Evolutionary conservation across 2,329 filamentous ascomycete species (phyloP), one percentile per base, ranked within the genome.

Genomic region (Capronia epimyces): DNA sequence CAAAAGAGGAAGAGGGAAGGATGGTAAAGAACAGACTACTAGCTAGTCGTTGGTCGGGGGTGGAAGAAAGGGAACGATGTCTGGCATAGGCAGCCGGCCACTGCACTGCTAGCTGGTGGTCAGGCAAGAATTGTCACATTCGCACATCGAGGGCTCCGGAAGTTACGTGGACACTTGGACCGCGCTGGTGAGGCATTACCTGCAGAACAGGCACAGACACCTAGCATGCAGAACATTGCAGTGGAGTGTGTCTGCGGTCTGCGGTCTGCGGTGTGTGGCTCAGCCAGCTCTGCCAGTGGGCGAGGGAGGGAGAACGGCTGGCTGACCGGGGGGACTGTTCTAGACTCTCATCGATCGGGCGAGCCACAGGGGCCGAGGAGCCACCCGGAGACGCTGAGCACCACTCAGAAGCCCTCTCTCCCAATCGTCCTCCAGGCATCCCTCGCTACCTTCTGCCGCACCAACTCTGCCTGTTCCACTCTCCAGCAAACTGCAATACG

Each of bases 271-370:
- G 13, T 18, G 16, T 4, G 18, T 21, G 10, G 32, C 8, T 13
- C 29, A 39, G 5, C 5, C n/a, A 12, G 29, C 29, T 32, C 15
- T 39, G 36, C 7, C 20, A 39, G 36, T 15, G 36, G 20, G 16
- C 3, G 16, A 16, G 13, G 8, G 36, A 18, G 13, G 36, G 16
- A 39, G 20, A 39, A 20, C 20, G 36, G 24, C 9, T 29, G 36
- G 13, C 15, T 18, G 43, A 42, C 29, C 24, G 49, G 32, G 37
- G 42, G 25, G 44, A 43, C 15, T 31, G 50, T 53, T 57, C 50
- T 53, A 56, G 53, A 56, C 53, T 39, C 13, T 39, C 24, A 47
- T 55, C 15, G 53, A 56, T 56, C 53, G 52, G 24, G 40, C 44
- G 34, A 53, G 44, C 39, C 50, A 52, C 50, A 48, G 40, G 42